Percentiles rank a stretch among this genome's conserved stretches.
phyloP scores from a whole-genome alignment of 768 basidiomycete genomes.

The Coprinopsis cinerea region DNA sequence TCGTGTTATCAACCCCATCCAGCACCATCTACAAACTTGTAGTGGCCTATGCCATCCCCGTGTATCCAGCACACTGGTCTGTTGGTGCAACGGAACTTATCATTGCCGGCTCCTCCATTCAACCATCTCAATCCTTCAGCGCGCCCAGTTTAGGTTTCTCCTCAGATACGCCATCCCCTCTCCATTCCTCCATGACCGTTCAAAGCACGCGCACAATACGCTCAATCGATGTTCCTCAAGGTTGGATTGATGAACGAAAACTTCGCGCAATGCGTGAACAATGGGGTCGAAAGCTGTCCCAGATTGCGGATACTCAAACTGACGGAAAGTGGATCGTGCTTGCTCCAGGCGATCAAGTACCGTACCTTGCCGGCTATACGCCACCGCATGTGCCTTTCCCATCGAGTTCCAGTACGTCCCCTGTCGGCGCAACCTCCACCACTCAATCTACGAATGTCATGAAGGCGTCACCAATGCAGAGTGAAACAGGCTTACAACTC shows the following conservation, averaged over 20 bases:
- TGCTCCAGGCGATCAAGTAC: constrained; percentile 47
- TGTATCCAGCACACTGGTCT: constrained; percentile 79
- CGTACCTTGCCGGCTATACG: constrained; percentile 11
- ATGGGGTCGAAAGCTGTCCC: constrained; percentile 68
- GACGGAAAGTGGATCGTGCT: constrained; percentile 85
- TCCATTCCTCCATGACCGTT: constrained; percentile 36
- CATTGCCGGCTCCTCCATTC: constrained; percentile 37
- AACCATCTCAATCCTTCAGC: constrained; percentile 15
- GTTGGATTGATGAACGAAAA: constrained; percentile 66
- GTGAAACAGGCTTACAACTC: constrained; percentile 58
- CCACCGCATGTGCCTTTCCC: constrained; percentile 14
- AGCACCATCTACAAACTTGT: constrained; percentile 62
- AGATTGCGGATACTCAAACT: constrained; percentile 70
- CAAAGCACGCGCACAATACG: constrained; percentile 56
- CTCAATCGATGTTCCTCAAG: constrained; percentile 64
- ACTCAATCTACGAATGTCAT: constrained; percentile 12
- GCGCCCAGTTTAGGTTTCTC: constrained; percentile 14
- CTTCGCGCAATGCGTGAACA: constrained; percentile 63
- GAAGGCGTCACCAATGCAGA: constrained; percentile 22
- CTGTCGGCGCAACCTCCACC: constrained; percentile 1
- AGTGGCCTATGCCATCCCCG: constrained; percentile 67
- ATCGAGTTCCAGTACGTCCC: constrained; percentile 9
- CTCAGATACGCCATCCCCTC: constrained; percentile 19
- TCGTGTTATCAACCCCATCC: constrained; percentile 67
- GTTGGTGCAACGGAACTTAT: constrained; percentile 73